phyloP scores from a whole-genome alignment of 2,329 filamentous ascomycete genomes.

The Didymella segeticola region DNA sequence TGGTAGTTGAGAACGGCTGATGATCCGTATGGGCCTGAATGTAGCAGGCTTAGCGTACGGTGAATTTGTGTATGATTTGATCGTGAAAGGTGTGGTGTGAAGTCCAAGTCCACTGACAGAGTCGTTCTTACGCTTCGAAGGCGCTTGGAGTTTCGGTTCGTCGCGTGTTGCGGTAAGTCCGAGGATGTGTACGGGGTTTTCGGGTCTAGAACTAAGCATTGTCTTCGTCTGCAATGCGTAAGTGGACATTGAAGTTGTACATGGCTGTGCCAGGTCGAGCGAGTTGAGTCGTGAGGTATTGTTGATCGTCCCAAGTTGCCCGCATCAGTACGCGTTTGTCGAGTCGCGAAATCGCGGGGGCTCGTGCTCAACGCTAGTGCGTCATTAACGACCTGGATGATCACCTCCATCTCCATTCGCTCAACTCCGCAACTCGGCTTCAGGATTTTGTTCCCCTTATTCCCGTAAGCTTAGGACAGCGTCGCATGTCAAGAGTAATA shows the following conservation, averaged over 20 bases:
- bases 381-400: conserved; percentile 13
- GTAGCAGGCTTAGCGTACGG: conserved; percentile 37
- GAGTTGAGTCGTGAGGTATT: neutral
- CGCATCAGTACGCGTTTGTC: conserved; percentile 9
- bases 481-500: no score
- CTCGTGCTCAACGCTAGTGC: conserved; percentile 17
- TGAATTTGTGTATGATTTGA: conserved; percentile 40
- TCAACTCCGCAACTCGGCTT: neutral
- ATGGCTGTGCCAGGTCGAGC: conserved; percentile 1
- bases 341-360: conserved; percentile 10
- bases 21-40: conserved; percentile 45
- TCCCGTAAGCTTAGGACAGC: neutral
- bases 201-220: conserved; percentile 36
- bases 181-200: conserved; percentile 27
- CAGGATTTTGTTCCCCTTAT: neutral
- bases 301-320: conserved; percentile 5
- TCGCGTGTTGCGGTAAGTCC: conserved; percentile 35
- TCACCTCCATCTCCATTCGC: neutral
- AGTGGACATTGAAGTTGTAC: conserved; percentile 29
- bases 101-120: conserved; percentile 36
- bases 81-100: conserved; percentile 39
- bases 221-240: conserved; percentile 41
- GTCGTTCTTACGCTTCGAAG: conserved; percentile 43
- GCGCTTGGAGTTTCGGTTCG: conserved; percentile 32
- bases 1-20: conserved; percentile 46